Base-by-base conservation (phyloP, 2,329 filamentous ascomycete species). In the Colletotrichum costaricense region DNA sequence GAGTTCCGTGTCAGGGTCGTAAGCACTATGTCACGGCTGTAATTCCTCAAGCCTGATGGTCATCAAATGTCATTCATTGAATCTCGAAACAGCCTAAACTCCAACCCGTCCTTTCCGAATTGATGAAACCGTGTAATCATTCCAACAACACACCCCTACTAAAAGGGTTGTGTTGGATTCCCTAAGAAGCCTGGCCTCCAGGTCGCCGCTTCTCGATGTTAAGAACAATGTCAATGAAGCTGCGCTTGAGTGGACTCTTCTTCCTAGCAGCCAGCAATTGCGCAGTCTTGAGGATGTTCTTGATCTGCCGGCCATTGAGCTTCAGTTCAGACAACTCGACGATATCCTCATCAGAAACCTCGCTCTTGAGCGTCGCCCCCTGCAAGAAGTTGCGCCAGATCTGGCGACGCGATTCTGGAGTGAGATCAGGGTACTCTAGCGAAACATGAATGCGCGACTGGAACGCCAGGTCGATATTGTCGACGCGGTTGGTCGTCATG, bases 221-320 rank as follows among this genome's bases (percentile, higher is more conserved):
- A n/a, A 75, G 49, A 0, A 75, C 74, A 0, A 66, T 67, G 5
- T 75, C 72, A 49, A 75, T 73, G 22, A 75, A 75, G 24, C 54
- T 64, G 8, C 73, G 73, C 64, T 69, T 49, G 2, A 75, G 28
- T 5, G 65, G 76, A 2, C 78, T 77, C 28, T 72, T 76, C 76
- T 80, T 81, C 28, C 81, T 49, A 1, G 76, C 77, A 4, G 95
- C 94, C 12, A 85, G 80, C 7, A 85, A 63, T 71, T 82, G 80
- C 0, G 81, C 80, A 7, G 80, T 81, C 77, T 85, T 85, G 75
- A 85, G 76, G n/a, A 84, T 62, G 52, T 86, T 88, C 78, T 87
- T 87, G 64, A 88, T 88, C 80, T 88, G 85, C 4, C 86, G 80
- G 0, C 86, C 85, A 63, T 88, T 88, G 22, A 88, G 80, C 19